These are phyloP conservation scores for Mycena kentingensis DNA, from an alignment of 768 basidiomycete genomes.

Conservation along the genomic window DNA sequence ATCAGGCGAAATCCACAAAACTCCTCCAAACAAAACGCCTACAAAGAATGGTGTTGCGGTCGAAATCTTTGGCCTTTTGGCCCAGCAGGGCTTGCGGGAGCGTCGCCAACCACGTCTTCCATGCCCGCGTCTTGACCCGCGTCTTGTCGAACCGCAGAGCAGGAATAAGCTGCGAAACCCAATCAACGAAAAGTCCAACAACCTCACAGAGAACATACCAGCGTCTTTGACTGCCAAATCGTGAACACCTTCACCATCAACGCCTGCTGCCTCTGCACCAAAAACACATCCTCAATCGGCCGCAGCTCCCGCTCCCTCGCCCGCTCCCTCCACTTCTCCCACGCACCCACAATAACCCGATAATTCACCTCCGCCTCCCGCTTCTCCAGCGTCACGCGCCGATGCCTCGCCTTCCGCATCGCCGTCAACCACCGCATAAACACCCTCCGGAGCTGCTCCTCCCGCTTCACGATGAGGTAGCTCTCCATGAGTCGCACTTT, in stretches of 20 bases:
- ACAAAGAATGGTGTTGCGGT: slow-evolving; percentile 61
- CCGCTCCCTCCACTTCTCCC: slow-evolving; percentile 81
- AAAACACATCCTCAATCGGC: slow-evolving; percentile 63
- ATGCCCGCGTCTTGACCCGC: slow-evolving; percentile 59
- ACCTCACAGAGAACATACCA: slow-evolving; percentile 44
- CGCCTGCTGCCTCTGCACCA: slow-evolving; percentile 59
- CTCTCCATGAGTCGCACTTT: slow-evolving; percentile 81
- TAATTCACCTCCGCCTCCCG: slow-evolving; percentile 65
- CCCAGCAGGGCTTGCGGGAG: slow-evolving; percentile 71
- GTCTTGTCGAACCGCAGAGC: slow-evolving; percentile 76
- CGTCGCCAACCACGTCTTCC: slow-evolving; percentile 65
- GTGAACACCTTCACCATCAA: slow-evolving; percentile 67
- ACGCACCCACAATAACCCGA: slow-evolving; percentile 52
- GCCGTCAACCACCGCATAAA: slow-evolving; percentile 72
- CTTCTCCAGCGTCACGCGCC: slow-evolving; percentile 57
- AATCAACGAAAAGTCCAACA: slow-evolving; percentile 1
- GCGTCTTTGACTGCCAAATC: slow-evolving; percentile 75
- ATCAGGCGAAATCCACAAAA: slow-evolving; percentile 13
- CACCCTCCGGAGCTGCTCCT: slow-evolving; percentile 68
- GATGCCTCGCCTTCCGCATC: slow-evolving; percentile 61
- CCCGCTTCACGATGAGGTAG: slow-evolving; percentile 76
- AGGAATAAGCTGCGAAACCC: slow-evolving; percentile 60
- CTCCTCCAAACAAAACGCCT: slow-evolving; percentile 31
- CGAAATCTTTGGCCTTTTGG: slow-evolving; percentile 64
- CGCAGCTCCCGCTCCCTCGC: slow-evolving; percentile 66